Percentiles rank a stretch among this genome's conserved stretches.
Conservation (phyloP, 2,329 filamentous ascomycete genomes). For the Didymellaceae sp. region DNA sequence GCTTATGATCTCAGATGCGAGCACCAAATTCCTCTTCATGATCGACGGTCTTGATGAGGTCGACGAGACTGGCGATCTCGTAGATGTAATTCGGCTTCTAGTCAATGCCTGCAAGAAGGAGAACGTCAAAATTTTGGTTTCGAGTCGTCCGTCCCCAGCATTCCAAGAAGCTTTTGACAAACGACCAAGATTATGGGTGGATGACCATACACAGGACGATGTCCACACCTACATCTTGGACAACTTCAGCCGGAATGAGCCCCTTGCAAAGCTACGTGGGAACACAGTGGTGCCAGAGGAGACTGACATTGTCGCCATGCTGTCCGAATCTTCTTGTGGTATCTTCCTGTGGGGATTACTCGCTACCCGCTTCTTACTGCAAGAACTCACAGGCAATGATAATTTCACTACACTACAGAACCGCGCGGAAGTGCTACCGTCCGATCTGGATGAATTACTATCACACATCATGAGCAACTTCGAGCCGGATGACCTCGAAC, state of each 20-base stretch:
- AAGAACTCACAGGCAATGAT: constrained; percentile 27
- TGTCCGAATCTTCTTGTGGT: constrained; percentile 36
- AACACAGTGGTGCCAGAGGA: constrained; percentile 32
- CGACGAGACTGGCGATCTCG: constrained; percentile 31
- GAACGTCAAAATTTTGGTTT: constrained; percentile 43
- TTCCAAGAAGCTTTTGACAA: constrained; percentile 34
- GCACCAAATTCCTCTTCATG: constrained; percentile 43
- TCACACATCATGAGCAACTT: constrained; percentile 32
- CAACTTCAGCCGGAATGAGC: constrained; percentile 25
- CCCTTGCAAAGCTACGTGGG: constrained; percentile 28
- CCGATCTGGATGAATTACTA: constrained; percentile 34
- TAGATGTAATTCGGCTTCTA: constrained; percentile 25
- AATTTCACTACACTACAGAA: constrained; percentile 31
- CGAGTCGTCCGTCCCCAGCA: constrained; percentile 31
- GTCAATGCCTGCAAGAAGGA: constrained; percentile 28
- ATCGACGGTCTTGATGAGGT: constrained; percentile 42
- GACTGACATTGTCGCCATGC: constrained; percentile 24
- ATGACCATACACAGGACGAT: constrained; percentile 29
- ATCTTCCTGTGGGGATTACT: constrained; percentile 38
- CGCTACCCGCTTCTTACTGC: constrained; percentile 31
- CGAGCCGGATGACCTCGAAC: constrained; percentile 25
- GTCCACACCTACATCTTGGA: constrained; percentile 28
- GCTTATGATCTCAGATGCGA: constrained; percentile 33
- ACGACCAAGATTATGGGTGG: constrained; percentile 29
- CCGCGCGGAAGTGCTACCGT: constrained; percentile 33